A percentile compares a stretch with the other conserved stretches of the same genome.
Conservation (phyloP, 257 asterid genomes). For the Lycium ferocissimum region DNA sequence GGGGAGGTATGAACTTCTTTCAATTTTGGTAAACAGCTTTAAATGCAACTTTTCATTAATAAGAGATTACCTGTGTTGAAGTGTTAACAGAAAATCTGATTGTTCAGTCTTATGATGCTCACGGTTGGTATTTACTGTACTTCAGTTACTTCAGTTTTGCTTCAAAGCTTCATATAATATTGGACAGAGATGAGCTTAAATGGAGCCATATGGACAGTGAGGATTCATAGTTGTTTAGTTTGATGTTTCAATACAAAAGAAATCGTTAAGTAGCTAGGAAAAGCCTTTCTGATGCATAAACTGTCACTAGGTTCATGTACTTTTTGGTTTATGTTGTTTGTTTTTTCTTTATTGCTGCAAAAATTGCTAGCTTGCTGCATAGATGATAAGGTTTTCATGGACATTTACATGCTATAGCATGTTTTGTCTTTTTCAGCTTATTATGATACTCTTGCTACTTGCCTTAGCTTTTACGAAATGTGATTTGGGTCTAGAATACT, state of each 20-base stretch:
- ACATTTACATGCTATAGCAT: not conserved
- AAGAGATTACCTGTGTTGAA: not conserved
- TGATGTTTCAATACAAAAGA: not conserved
- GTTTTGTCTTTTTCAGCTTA: not conserved
- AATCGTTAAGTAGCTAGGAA: not conserved
- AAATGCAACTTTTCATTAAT: not conserved
- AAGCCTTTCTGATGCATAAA: too few relatives aligned
- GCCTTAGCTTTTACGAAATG: not conserved
- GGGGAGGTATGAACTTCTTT: slow-evolving; percentile 57
- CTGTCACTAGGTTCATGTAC: not conserved
- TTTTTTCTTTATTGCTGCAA: not conserved
- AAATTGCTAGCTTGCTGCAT: too few relatives aligned
- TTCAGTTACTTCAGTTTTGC: not conserved
- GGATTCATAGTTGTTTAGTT: not conserved
- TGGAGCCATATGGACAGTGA: not conserved
- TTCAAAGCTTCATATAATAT: not conserved
- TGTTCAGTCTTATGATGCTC: not conserved
- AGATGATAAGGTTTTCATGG: too few relatives aligned
- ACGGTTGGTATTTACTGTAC: not conserved
- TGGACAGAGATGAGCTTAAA: not conserved
- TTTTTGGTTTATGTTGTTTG: not conserved
- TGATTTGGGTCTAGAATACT: not conserved
- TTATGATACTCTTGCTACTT: not conserved
- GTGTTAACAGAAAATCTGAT: not conserved
- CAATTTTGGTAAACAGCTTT: not conserved